phyloP scores from a whole-genome alignment of 805 yeast species.

The Yamadazyma akitaensis region DNA sequence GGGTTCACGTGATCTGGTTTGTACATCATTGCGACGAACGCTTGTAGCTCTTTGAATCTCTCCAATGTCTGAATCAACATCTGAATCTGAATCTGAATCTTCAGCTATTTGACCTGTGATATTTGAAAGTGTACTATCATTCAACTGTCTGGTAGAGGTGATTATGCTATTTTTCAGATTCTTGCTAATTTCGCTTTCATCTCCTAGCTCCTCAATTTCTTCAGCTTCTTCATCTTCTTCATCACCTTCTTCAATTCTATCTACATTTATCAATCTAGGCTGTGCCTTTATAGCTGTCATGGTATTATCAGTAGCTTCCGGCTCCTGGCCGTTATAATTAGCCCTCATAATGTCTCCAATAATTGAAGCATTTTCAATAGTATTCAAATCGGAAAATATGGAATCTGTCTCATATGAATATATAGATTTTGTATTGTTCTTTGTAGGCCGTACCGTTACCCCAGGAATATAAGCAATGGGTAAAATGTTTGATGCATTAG shows the following conservation, averaged over 20 bases:
- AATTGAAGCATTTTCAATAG: slow-evolving; percentile 46
- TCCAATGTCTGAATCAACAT: slow-evolving; percentile 46
- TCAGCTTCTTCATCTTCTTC: slow-evolving; percentile 26
- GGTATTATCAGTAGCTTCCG: slow-evolving; percentile 27
- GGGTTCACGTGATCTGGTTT: slow-evolving; percentile 6
- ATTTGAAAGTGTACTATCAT: slow-evolving; percentile 12
- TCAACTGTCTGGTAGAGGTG: slow-evolving; percentile 10
- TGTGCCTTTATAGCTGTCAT: slow-evolving; percentile 72
- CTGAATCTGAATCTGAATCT: slow-evolving; percentile 26
- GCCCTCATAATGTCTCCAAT: slow-evolving; percentile 36
- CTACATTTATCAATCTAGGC: slow-evolving; percentile 65
- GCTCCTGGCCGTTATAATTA: slow-evolving; percentile 11
- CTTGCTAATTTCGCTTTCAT: background rate
- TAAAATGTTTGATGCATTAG: slow-evolving; percentile 81
- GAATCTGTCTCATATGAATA: slow-evolving; percentile 43
- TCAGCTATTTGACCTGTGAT: slow-evolving; percentile 10
- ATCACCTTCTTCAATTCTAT: slow-evolving; percentile 42
- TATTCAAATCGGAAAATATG: slow-evolving; percentile 41
- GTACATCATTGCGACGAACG: slow-evolving; percentile 17
- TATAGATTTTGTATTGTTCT: slow-evolving; percentile 42
- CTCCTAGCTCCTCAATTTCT: background rate
- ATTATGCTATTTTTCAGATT: slow-evolving; percentile 4
- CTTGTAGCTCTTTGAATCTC: slow-evolving; percentile 43
- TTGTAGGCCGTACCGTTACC: slow-evolving; percentile 62
- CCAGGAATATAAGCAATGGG: slow-evolving; percentile 96